Conservation (phyloP, 2,329 filamentous ascomycete species). For the Fusarium cicatricum region DNA sequence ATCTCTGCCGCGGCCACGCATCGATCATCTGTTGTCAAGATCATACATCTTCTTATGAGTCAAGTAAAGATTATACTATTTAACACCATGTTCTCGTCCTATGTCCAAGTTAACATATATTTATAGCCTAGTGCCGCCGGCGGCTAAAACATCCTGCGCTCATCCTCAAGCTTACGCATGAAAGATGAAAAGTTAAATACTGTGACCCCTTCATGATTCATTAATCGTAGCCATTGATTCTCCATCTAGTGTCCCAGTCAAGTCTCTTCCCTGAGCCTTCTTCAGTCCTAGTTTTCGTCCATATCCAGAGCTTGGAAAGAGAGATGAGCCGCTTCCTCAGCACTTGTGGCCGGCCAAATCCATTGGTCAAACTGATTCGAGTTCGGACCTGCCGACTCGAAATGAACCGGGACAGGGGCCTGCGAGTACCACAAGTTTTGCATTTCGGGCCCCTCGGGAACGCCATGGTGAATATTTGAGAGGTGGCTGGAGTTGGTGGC, state of each 20-base stretch:
- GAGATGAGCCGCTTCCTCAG: conserved; percentile 28
- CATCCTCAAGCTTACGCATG: neutral
- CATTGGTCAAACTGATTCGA: conserved; percentile 39
- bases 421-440: conserved; percentile 44
- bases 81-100: too few relatives aligned
- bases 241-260: neutral
- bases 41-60: too few relatives aligned
- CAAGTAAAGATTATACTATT: too few relatives aligned
- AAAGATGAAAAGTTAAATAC: neutral
- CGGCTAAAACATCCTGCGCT: conserved; percentile 1
- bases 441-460: conserved; percentile 36
- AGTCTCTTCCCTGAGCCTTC: neutral
- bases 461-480: conserved; percentile 30
- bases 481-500: conserved; percentile 22
- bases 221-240: too few relatives aligned
- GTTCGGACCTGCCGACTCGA: conserved; percentile 39
- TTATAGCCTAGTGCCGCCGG: neutral
- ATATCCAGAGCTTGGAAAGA: conserved; percentile 31
- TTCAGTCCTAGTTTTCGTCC: conserved; percentile 28
- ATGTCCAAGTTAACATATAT: neutral
- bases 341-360: conserved; percentile 40
- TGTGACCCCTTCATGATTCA: too few relatives aligned
- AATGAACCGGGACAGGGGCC: conserved; percentile 42
- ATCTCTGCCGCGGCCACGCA: too few relatives aligned
- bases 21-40: too few relatives aligned